Conservation (phyloP, 2,329 filamentous ascomycete genomes). For the Aspergillus caelatus region DNA sequence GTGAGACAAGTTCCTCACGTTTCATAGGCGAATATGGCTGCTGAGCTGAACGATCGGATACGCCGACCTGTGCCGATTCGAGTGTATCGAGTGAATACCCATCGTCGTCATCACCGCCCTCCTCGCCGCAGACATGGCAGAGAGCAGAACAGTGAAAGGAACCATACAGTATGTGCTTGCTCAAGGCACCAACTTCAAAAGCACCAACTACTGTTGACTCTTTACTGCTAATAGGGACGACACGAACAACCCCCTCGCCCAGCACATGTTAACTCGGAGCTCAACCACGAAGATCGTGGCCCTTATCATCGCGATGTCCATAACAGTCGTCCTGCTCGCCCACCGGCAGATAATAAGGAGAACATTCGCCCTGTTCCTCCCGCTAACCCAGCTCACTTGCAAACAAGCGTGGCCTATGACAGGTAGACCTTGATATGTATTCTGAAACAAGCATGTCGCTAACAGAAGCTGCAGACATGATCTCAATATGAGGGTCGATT, state of each 20-base stretch:
- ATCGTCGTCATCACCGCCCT: not conserved
- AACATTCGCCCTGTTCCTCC: not conserved
- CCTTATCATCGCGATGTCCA: not conserved
- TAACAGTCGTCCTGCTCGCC: not conserved
- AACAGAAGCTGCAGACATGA: not conserved
- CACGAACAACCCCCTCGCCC: not conserved
- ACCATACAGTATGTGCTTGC: not conserved
- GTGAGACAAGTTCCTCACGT: not conserved
- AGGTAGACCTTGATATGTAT: not conserved
- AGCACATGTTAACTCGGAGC: not conserved
- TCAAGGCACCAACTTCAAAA: not conserved
- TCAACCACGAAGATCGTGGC: conserved; percentile 6
- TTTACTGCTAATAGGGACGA: not conserved
- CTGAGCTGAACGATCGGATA: not conserved
- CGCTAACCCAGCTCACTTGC: not conserved
- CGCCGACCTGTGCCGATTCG: not conserved
- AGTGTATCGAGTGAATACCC: not conserved
- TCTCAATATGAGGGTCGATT: not conserved
- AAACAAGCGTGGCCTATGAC: not conserved
- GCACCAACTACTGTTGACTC: not conserved
- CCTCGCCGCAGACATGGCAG: not conserved
- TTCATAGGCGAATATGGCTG: not conserved
- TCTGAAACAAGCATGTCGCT: not conserved
- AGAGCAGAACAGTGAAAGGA: not conserved
- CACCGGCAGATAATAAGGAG: not conserved